Conservation (phyloP, 257 asterid species). For the Nicotiana tabacum region DNA sequence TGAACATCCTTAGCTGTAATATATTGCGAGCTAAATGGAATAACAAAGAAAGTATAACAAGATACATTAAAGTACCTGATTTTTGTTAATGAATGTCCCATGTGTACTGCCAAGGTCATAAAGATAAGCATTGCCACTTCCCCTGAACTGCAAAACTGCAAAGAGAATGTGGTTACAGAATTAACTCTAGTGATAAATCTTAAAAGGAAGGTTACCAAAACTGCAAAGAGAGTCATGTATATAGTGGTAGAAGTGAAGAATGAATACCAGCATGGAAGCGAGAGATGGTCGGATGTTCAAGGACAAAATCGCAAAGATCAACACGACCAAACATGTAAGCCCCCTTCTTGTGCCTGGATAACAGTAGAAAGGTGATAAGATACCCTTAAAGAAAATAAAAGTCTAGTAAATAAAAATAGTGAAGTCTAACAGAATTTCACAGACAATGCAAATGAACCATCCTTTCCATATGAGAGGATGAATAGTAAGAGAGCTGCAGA, state of each 20-base stretch:
- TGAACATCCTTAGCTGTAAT: neutral
- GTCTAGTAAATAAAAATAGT: neutral
- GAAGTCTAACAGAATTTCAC: neutral
- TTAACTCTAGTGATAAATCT: neutral
- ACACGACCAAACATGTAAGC: conserved; percentile 99
- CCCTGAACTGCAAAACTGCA: conserved; percentile 88
- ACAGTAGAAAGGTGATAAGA: conserved; percentile 8
- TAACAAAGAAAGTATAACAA: neutral
- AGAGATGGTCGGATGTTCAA: conserved; percentile 94
- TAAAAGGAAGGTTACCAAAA: neutral
- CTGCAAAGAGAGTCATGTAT: neutral
- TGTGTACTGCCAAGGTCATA: conserved; percentile 96
- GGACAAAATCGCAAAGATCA: conserved; percentile 86
- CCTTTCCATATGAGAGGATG: neutral
- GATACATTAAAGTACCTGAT: conserved; percentile 42
- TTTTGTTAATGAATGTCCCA: conserved; percentile 87
- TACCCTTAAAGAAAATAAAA: neutral
- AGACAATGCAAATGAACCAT: neutral
- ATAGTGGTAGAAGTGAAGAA: conserved; percentile 7
- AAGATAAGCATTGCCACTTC: conserved; percentile 63
- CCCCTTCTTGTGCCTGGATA: conserved; percentile 76
- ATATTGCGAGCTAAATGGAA: neutral
- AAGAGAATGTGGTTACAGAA: conserved; percentile 19
- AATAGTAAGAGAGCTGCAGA: neutral
- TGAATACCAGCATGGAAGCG: conserved; percentile 87